A percentile compares a stretch with the other conserved stretches of the same genome.
Evolutionary conservation across 1,139 yeast genomes (phyloP).

Genomic region (Yarrowia galli): DNA sequence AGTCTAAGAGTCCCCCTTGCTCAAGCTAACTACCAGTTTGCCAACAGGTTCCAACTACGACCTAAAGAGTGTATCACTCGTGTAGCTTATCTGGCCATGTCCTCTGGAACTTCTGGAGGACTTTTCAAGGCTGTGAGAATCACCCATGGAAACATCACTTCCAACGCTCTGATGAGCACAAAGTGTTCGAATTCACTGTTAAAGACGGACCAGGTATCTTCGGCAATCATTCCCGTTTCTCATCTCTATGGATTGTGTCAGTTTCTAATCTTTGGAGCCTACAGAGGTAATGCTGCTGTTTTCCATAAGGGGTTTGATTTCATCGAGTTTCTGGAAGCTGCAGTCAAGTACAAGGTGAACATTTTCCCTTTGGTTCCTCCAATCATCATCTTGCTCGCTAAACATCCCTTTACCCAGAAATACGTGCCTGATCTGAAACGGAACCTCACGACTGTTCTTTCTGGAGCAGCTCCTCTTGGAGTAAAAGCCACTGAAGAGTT

Average conservation of each 20-base stretch:
- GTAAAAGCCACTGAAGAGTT: conserved; percentile 46
- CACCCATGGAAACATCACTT: conserved; percentile 56
- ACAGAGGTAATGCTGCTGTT: conserved; percentile 45
- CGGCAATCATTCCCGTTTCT: conserved; percentile 51
- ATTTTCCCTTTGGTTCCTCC: conserved; percentile 52
- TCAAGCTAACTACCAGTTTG: conserved; percentile 40
- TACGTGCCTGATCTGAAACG: conserved; percentile 46
- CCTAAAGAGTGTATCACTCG: conserved; percentile 41
- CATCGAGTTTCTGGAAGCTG: conserved; percentile 46
- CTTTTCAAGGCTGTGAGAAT: conserved; percentile 75
- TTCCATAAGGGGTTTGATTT: conserved; percentile 51
- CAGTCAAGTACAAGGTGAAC: conserved; percentile 47
- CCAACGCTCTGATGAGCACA: conserved; percentile 46
- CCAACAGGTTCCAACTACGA: conserved; percentile 39
- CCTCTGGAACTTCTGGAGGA: conserved; percentile 76
- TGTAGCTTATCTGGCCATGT: conserved; percentile 58
- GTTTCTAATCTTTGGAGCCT: conserved; percentile 45
- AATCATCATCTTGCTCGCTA: conserved; percentile 52
- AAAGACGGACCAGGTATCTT: conserved; percentile 40
- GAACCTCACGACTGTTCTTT: conserved; percentile 44
- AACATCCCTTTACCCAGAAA: conserved; percentile 50
- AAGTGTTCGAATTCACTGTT: conserved; percentile 22
- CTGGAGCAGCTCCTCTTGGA: conserved; percentile 54
- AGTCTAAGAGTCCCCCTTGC: conserved; percentile 40
- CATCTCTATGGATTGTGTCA: conserved; percentile 51